phyloP scores from a whole-genome alignment of 2,329 filamentous ascomycete genomes.

The Aspergillus brasiliensis region DNA sequence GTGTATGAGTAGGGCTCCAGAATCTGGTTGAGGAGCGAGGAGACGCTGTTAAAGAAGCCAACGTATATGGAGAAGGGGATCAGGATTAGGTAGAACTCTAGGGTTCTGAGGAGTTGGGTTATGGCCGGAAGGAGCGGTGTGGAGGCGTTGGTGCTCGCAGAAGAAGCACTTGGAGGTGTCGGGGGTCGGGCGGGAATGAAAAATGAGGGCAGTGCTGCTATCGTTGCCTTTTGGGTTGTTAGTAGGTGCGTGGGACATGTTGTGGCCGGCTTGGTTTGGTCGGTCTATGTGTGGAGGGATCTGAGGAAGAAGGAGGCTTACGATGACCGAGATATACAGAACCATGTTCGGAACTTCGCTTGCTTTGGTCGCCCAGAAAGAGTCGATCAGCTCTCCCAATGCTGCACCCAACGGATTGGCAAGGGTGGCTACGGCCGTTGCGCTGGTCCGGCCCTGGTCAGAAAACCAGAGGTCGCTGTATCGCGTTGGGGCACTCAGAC shows the following conservation, averaged over 20 bases:
- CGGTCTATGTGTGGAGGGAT: neutral
- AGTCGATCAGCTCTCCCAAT: conserved; percentile 82
- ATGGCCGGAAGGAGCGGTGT: conserved; percentile 59
- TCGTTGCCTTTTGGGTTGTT: conserved; percentile 52
- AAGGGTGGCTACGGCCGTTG: conserved; percentile 80
- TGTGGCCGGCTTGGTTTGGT: neutral
- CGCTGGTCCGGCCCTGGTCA: conserved; percentile 76
- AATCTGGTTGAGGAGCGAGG: conserved; percentile 86
- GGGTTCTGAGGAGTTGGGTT: conserved; percentile 57
- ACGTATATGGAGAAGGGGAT: conserved; percentile 83
- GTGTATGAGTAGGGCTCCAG: conserved; percentile 81
- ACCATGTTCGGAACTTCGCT: conserved; percentile 77
- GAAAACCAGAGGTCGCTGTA: conserved; percentile 98
- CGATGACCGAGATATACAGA: conserved; percentile 80
- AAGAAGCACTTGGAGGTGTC: conserved; percentile 72
- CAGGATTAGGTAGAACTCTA: conserved; percentile 78
- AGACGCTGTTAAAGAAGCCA: conserved; percentile 90
- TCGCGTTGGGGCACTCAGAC: conserved; percentile 81
- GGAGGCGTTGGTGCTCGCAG: conserved; percentile 50
- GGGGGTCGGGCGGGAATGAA: conserved; percentile 78
- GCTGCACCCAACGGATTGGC: conserved; percentile 91
- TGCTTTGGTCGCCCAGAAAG: conserved; percentile 68
- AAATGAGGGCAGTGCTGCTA: conserved; percentile 72
- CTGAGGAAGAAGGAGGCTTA: conserved; percentile 52
- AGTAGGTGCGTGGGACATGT: neutral